phyloP scores from a whole-genome alignment of 495 filamentous ascomycete genomes.

The Aspergillus sparsus region DNA sequence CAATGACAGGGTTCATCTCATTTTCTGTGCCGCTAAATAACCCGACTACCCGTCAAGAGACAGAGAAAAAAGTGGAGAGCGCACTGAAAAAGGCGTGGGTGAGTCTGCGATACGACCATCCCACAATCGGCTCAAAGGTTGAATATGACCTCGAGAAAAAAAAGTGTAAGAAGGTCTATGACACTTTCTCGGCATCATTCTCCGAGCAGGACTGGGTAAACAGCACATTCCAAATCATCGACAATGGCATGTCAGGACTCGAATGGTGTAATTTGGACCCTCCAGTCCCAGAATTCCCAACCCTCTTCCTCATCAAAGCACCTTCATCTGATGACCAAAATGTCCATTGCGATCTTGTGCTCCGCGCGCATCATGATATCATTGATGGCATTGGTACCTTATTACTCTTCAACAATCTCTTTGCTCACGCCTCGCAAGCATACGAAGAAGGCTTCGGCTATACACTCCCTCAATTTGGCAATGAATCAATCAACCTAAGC shows the following conservation, averaged over 20 bases:
- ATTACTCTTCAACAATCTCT: slow-evolving; percentile 33
- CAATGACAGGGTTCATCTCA: slow-evolving; percentile 35
- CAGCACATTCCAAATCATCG: slow-evolving; percentile 35
- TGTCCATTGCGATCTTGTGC: slow-evolving; percentile 37
- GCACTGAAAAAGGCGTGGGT: slow-evolving; percentile 45
- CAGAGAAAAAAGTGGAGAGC: slow-evolving; percentile 19
- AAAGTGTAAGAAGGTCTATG: slow-evolving; percentile 41
- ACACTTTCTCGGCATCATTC: slow-evolving; percentile 19
- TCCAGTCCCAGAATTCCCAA: slow-evolving; percentile 37
- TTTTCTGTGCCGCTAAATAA: slow-evolving; percentile 1
- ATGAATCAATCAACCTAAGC: slow-evolving; percentile 28
- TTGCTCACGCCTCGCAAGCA: slow-evolving; percentile 19
- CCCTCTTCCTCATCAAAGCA: slow-evolving; percentile 38
- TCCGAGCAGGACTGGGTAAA: slow-evolving; percentile 35
- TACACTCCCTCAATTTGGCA: slow-evolving; percentile 15
- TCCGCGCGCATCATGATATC: slow-evolving; percentile 48
- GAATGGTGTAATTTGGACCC: slow-evolving; percentile 48
- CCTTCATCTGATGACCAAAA: not conserved
- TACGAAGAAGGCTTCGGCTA: slow-evolving; percentile 12
- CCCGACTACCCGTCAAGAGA: not conserved
- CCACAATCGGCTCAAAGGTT: slow-evolving; percentile 43
- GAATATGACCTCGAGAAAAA: slow-evolving; percentile 22
- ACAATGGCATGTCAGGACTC: slow-evolving; percentile 27
- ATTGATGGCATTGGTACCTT: slow-evolving; percentile 52
- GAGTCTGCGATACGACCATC: slow-evolving; percentile 42